phyloP scores from a whole-genome alignment of 805 yeast species.

The Kurtzmaniella cleridarum region DNA sequence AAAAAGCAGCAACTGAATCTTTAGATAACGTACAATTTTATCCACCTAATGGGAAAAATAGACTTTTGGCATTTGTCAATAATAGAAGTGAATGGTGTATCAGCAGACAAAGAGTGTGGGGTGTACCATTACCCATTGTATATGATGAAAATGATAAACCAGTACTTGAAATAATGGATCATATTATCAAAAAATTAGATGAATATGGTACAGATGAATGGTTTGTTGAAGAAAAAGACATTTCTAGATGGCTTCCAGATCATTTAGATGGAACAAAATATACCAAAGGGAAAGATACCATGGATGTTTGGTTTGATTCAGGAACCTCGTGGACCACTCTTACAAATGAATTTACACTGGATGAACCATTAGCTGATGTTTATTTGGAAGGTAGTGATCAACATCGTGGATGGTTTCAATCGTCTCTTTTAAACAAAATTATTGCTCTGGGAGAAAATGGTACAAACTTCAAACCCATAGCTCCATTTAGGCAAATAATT shows the following conservation, averaged over 20 bases:
- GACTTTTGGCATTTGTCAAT: slow-evolving; percentile 66
- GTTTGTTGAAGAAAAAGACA: slow-evolving; percentile 56
- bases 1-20: slow-evolving; percentile 54
- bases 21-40: slow-evolving; percentile 59
- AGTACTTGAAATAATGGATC: slow-evolving; percentile 48
- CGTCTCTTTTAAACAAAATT: slow-evolving; percentile 76
- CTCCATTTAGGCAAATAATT: slow-evolving; percentile 68
- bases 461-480: slow-evolving; percentile 21
- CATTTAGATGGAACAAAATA: slow-evolving; percentile 39
- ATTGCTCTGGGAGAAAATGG: slow-evolving; percentile 43
- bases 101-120: slow-evolving; percentile 95
- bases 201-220: slow-evolving; percentile 69
- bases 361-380: slow-evolving; percentile 55
- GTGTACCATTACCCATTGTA: slow-evolving; percentile 92
- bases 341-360: slow-evolving; percentile 29
- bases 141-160: slow-evolving; percentile 61
- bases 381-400: slow-evolving; percentile 97
- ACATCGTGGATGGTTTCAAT: slow-evolving; percentile 99
- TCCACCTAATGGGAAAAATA: slow-evolving; percentile 67
- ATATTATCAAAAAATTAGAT: slow-evolving; percentile 53
- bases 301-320: slow-evolving; percentile 99
- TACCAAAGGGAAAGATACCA: slow-evolving; percentile 76
- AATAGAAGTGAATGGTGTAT: slow-evolving; percentile 96
- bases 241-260: slow-evolving; percentile 72
- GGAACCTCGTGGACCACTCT: slow-evolving; percentile 87